Evolutionary conservation across 257 asterid species (phyloP).

Genomic region (Fraxinus pennsylvanica): DNA sequence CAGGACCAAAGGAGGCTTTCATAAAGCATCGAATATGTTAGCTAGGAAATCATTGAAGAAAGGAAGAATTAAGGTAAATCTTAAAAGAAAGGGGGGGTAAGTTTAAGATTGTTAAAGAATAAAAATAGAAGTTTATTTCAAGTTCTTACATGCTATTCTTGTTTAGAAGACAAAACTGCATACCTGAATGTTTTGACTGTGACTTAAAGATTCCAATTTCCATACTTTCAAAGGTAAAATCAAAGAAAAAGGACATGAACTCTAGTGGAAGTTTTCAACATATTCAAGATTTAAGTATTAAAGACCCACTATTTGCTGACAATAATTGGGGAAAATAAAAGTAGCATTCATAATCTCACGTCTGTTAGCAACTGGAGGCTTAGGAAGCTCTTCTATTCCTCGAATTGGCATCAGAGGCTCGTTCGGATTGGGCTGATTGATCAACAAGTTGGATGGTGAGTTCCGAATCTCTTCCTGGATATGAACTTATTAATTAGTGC

Average conservation of each 20-base stretch:
- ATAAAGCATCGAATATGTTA: conserved; percentile 16
- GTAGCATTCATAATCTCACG: conserved; percentile 47
- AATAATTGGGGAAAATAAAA: neutral
- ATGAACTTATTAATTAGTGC: neutral
- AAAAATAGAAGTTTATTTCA: neutral
- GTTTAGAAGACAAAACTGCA: conserved; percentile 38
- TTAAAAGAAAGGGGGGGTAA: neutral
- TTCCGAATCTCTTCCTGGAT: conserved; percentile 82
- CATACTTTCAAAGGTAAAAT: conserved; percentile 25
- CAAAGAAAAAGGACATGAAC: conserved; percentile 26
- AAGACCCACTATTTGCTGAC: neutral
- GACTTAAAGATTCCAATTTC: conserved; percentile 27
- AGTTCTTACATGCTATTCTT: conserved; percentile 7
- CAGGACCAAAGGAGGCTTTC: conserved; percentile 30
- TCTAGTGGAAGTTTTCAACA: neutral
- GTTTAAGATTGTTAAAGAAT: neutral
- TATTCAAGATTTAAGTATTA: neutral
- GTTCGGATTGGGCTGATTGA: conserved; percentile 67
- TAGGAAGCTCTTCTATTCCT: conserved; percentile 89
- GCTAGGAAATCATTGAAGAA: conserved; percentile 29
- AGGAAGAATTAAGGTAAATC: conserved; percentile 36
- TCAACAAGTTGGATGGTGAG: conserved; percentile 64
- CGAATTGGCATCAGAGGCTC: conserved; percentile 69
- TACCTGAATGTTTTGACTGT: conserved; percentile 40
- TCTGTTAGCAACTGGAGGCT: conserved; percentile 88